These are phyloP conservation scores for Baudoinia panamericana DNA, from an alignment of 495 filamentous ascomycete species.

Conservation along the genomic window DNA sequence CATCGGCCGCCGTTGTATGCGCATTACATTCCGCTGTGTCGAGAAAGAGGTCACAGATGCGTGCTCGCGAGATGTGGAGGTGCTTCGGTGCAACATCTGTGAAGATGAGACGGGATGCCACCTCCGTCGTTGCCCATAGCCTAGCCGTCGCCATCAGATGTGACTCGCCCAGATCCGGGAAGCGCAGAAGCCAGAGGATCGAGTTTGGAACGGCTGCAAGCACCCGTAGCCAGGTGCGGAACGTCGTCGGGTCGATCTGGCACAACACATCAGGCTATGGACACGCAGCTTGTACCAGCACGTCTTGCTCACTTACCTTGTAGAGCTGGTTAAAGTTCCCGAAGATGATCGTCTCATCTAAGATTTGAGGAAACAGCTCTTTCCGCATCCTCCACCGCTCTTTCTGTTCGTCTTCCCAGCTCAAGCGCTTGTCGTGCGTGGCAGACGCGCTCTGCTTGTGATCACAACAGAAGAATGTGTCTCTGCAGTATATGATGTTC, in stretches of 20 bases:
- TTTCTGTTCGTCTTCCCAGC: conserved; percentile 76
- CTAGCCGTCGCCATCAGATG: conserved; percentile 69
- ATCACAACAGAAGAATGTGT: conserved; percentile 98
- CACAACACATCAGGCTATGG: no score
- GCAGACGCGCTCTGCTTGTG: conserved; percentile 86
- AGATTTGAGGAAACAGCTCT: conserved; percentile 74
- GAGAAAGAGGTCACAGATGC: conserved; percentile 85
- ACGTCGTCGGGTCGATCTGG: conserved; percentile 94
- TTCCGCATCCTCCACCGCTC: conserved; percentile 90
- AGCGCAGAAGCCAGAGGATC: conserved; percentile 89
- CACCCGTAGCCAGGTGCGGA: conserved; percentile 92
- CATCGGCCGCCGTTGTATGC: conserved; percentile 93
- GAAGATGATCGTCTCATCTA: conserved; percentile 78
- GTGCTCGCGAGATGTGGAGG: conserved; percentile 82
- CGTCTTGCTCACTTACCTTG: conserved; percentile 86
- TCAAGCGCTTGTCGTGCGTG: conserved; percentile 43
- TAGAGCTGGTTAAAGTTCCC: conserved; percentile 99
- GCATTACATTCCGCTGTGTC: conserved; percentile 98
- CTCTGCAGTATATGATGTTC: conserved; percentile 87
- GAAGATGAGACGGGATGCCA: conserved; percentile 86
- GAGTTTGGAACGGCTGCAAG: conserved; percentile 76
- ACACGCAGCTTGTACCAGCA: no score
- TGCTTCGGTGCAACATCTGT: conserved; percentile 95
- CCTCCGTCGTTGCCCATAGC: conserved; percentile 71
- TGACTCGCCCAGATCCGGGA: conserved; percentile 83